A percentile compares a stretch with the other conserved stretches of the same genome.
phyloP scores from a whole-genome alignment of 108 stramenopile species.

The Aurantiochytrium sp. region DNA sequence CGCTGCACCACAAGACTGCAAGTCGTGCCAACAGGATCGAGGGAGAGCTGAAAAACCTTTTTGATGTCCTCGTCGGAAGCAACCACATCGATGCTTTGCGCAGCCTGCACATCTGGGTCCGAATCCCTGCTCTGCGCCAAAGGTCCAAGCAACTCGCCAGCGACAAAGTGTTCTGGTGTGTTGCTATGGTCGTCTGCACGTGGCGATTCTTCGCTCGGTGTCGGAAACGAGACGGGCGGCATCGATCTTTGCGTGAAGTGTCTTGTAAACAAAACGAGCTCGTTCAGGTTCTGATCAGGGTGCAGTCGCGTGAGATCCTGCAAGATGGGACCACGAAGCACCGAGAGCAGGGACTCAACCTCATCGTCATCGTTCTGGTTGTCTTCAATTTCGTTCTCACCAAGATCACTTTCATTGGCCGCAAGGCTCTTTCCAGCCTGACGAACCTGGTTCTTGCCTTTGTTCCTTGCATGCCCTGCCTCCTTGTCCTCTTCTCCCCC shows the following conservation, averaged over 20 bases:
- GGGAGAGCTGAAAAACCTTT: background rate
- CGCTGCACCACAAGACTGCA: background rate
- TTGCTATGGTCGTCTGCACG: background rate
- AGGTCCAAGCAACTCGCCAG: background rate
- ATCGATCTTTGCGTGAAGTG: background rate
- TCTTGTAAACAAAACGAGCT: background rate
- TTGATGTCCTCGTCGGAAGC: constrained; percentile 1
- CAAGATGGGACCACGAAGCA: background rate
- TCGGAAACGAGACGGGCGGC: background rate
- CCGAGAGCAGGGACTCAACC: background rate
- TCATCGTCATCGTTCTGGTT: too few species aligned
- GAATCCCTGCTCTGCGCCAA: background rate
- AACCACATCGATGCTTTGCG: background rate
- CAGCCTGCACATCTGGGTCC: background rate
- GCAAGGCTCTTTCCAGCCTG: too few species aligned
- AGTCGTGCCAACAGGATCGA: background rate
- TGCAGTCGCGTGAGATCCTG: constrained; percentile 25
- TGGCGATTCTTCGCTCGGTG: background rate
- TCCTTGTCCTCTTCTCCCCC: too few species aligned
- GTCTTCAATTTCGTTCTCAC: too few species aligned
- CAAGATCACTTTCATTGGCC: too few species aligned
- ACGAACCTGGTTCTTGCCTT: too few species aligned
- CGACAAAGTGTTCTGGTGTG: background rate
- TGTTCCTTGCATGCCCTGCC: too few species aligned
- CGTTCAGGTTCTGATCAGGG: constrained; percentile 7